Evolutionary conservation across 371 early-diverging fungal species (phyloP), one percentile per base, ranked within the genome.

Genomic region (Umbelopsis sp.): DNA sequence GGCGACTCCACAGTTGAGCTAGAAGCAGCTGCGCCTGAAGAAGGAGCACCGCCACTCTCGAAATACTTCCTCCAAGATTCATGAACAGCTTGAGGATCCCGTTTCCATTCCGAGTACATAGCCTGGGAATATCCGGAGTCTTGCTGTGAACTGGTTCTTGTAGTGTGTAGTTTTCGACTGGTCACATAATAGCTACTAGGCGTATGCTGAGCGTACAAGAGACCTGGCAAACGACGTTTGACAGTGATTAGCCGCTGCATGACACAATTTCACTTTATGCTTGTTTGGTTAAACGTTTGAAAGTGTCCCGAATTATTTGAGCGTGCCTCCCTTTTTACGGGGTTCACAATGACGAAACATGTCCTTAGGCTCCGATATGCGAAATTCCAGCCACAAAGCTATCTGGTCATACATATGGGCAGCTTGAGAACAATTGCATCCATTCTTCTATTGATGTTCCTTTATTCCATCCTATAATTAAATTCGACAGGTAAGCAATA

Each of bases 41-140:
- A 83, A 69, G 76, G 74, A 66, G 79, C 79, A 22, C 87, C 86
- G 70, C 94, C 87, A 83, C 97, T 96, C 74, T 89, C 88, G 76
- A 99, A 99, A 86, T 97, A 98, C 22, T 94, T 87, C 77, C 94
- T 94, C 99, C 99, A 99, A 63, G 96, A 96, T 50, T 93, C 80
- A 78, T 98, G 98, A 20, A 99, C 99, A 8, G 95, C 93, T 44
- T 73, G 78, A n/a, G 99, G 98, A 72, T 99, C 96, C 69, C 85
- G 81, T 46, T 86, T 83, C 94, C 97, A 98, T 24, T 95, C 96
- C 66, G 87, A 83, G 82, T 96, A 97, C 98, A 98, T 97, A 67
- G 96, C 93, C 75, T 97, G 97, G 72, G 97, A 90, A 74, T 98
- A 98, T 71, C 84, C 81, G 35, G 95, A 91, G 57, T 96, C 94